phyloP scores from a whole-genome alignment of 176 grass and related monocot genomes.

The Carex myosuroides region DNA sequence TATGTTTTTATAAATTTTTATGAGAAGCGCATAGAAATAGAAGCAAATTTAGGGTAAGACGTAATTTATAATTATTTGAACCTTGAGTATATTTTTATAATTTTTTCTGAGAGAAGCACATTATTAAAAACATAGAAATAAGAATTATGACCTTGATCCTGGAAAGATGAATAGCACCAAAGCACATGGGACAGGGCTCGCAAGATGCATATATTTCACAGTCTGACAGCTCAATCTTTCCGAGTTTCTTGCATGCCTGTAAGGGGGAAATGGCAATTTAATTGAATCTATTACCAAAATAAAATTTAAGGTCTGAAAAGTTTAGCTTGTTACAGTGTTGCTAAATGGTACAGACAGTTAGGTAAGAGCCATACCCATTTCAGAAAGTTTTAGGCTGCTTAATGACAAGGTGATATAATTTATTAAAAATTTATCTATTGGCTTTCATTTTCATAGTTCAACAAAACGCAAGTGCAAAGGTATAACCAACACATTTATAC shows the following conservation, averaged over 20 bases:
- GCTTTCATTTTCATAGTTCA: neutral
- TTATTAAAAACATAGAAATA: neutral
- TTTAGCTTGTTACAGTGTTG: neutral
- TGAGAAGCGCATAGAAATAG: too few relatives aligned
- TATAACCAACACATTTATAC: neutral
- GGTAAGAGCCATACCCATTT: neutral
- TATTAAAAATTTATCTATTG: neutral
- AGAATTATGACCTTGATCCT: slow-evolving; percentile 58
- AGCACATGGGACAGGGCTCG: slow-evolving; percentile 96
- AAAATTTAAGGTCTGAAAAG: neutral
- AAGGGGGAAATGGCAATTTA: neutral
- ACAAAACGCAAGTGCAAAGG: neutral
- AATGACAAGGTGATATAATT: neutral
- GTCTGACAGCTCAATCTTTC: slow-evolving; percentile 83
- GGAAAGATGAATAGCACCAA: slow-evolving; percentile 94
- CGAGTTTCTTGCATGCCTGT: slow-evolving; percentile 93
- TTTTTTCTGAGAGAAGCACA: neutral
- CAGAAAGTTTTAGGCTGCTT: neutral
- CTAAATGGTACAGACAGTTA: too few relatives aligned
- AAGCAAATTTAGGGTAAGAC: too few relatives aligned
- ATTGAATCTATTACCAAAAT: neutral
- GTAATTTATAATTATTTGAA: too few relatives aligned
- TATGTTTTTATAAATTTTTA: too few relatives aligned
- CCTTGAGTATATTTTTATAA: too few relatives aligned
- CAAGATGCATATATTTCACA: slow-evolving; percentile 95